These are phyloP conservation scores for Leishmania turanica DNA, from an alignment of 208 protist genomes.

Conservation along the genomic window DNA sequence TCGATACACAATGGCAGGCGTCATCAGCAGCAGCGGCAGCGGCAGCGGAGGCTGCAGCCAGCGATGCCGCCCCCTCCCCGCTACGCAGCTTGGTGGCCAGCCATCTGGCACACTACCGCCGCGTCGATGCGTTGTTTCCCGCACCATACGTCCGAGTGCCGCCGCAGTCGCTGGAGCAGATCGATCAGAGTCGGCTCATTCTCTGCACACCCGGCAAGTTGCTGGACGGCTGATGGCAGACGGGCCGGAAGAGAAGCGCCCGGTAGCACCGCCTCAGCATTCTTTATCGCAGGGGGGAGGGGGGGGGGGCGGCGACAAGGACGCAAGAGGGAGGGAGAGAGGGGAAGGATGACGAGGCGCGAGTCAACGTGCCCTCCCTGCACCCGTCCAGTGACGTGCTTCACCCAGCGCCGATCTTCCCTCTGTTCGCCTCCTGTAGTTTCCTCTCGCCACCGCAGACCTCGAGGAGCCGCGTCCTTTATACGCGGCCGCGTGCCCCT, in stretches of 20 bases:
- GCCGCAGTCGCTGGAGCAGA: slow-evolving; percentile 23
- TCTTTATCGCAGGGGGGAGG: not conserved
- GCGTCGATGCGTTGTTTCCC: slow-evolving; percentile 16
- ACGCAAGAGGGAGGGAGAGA: not conserved
- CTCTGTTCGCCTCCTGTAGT: too few species aligned
- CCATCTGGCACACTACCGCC: slow-evolving; percentile 9
- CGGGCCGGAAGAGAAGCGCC: not conserved
- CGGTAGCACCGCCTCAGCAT: not conserved
- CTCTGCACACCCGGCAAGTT: slow-evolving; percentile 21
- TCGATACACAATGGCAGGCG: not conserved
- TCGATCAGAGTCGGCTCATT: slow-evolving; percentile 36
- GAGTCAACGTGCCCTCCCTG: not conserved
- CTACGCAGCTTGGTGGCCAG: slow-evolving; percentile 1
- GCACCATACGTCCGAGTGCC: slow-evolving; percentile 16
- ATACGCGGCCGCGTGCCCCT: too few species aligned
- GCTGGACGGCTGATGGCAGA: not conserved
- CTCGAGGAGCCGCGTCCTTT: too few species aligned
- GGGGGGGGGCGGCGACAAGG: not conserved
- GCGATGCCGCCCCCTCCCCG: not conserved
- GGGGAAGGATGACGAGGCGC: not conserved
- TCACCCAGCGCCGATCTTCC: too few species aligned
- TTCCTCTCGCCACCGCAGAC: too few species aligned
- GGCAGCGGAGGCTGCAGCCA: not conserved
- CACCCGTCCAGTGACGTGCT: too few species aligned
- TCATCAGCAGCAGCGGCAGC: not conserved